phyloP scores from a whole-genome alignment of 768 basidiomycete species.

The Kwoniella sp. region DNA sequence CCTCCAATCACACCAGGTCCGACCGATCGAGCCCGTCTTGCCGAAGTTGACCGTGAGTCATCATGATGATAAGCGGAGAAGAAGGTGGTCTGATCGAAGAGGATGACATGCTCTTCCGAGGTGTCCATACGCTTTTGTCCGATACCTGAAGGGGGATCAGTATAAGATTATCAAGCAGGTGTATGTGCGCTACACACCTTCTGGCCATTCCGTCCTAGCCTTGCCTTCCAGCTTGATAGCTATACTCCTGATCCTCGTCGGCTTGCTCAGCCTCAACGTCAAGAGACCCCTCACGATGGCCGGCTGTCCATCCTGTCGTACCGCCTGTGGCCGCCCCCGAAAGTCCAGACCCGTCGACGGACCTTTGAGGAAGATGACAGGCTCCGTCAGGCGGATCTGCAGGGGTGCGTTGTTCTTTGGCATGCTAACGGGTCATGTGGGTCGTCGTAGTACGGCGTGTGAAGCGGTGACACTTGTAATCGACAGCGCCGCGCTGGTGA shows the following conservation, averaged over 20 bases:
- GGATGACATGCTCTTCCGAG: slow-evolving; percentile 70
- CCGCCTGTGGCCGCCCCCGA: slow-evolving; percentile 44
- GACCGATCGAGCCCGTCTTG: slow-evolving; percentile 56
- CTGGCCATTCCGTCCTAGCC: slow-evolving; percentile 71
- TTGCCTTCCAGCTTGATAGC: slow-evolving; percentile 72
- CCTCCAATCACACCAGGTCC: slow-evolving; percentile 51
- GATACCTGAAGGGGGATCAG: slow-evolving; percentile 51
- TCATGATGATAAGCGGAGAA: slow-evolving; percentile 57
- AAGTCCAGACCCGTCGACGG: slow-evolving; percentile 50
- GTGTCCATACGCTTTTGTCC: slow-evolving; percentile 72
- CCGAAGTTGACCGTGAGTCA: slow-evolving; percentile 44
- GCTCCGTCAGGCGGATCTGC: slow-evolving; percentile 64
- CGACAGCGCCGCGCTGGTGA: too few species aligned
- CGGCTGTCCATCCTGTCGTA: slow-evolving; percentile 53
- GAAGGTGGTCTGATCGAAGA: slow-evolving; percentile 66
- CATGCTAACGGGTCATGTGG: too few species aligned
- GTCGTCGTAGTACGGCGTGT: too few species aligned
- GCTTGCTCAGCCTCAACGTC: slow-evolving; percentile 64
- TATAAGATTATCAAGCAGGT: neutral
- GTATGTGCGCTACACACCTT: slow-evolving; percentile 58
- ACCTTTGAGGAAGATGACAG: slow-evolving; percentile 65
- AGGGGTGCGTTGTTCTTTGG: slow-evolving; percentile 37
- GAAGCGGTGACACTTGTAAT: too few species aligned
- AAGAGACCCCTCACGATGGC: slow-evolving; percentile 66
- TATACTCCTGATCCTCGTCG: slow-evolving; percentile 80